A percentile compares a stretch with the other conserved stretches of the same genome.
These are phyloP conservation scores for Capniomyces stellatus DNA, from an alignment of 371 early-diverging fungal species.

Conservation along the genomic window DNA sequence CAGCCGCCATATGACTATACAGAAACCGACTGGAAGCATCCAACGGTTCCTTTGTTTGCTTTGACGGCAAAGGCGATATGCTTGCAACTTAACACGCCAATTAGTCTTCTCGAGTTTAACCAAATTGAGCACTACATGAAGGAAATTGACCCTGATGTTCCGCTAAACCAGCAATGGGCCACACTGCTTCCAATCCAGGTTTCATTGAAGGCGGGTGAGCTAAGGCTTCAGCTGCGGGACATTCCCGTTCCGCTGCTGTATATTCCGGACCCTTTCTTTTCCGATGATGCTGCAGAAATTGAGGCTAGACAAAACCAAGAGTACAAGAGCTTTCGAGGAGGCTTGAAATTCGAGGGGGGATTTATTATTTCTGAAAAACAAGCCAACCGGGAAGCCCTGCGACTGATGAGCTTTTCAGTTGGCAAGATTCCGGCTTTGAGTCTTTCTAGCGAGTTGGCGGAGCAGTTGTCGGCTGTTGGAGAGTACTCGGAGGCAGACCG, in stretches of 20 bases:
- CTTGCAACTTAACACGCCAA: conserved; percentile 18
- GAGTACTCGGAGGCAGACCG: background rate
- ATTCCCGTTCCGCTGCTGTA: conserved; percentile 25
- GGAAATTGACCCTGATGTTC: conserved; percentile 21
- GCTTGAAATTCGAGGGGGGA: conserved; percentile 21
- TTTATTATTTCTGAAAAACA: conserved; percentile 23
- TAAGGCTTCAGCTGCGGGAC: conserved; percentile 23
- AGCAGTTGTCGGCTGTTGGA: conserved; percentile 11
- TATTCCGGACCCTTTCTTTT: conserved; percentile 21
- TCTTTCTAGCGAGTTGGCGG: conserved; percentile 8
- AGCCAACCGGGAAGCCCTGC: conserved; percentile 19
- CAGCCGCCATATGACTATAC: conserved; percentile 18
- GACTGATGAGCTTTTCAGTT: conserved; percentile 19
- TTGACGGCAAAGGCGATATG: conserved; percentile 18
- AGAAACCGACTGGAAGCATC: conserved; percentile 20
- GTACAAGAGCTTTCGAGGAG: conserved; percentile 17
- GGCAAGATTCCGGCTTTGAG: conserved; percentile 4
- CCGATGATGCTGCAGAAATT: background rate
- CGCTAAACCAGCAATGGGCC: conserved; percentile 17
- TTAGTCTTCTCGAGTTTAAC: conserved; percentile 16
- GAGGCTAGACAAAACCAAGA: background rate
- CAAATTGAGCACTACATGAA: conserved; percentile 23
- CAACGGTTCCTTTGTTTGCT: conserved; percentile 14
- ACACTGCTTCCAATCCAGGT: conserved; percentile 21
- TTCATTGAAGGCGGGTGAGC: conserved; percentile 21